A percentile compares a stretch with the other conserved stretches of the same genome.
Conservation (phyloP, 768 basidiomycete species). For the Serpula lacrymans region DNA sequence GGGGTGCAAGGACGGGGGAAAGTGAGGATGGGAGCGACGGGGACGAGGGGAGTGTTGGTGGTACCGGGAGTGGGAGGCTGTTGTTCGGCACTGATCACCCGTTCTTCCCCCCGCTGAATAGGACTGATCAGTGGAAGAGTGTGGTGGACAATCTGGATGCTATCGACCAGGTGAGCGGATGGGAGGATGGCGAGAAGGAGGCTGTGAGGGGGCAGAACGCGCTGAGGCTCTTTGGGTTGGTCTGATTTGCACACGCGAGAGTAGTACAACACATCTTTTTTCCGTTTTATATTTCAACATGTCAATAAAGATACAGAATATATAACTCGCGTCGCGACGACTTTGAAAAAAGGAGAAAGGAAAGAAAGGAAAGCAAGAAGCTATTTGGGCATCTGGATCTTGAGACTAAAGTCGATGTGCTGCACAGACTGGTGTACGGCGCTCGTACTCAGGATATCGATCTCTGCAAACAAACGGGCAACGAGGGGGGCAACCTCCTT, state of each 20-base stretch:
- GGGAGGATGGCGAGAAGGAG: constrained; percentile 55
- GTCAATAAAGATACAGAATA: no score
- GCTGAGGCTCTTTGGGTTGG: constrained; percentile 59
- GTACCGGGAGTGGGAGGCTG: constrained; percentile 55
- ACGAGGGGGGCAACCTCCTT: no score
- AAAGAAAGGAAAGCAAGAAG: no score
- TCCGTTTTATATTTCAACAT: neutral
- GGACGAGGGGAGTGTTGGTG: constrained; percentile 27
- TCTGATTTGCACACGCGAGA: constrained; percentile 1
- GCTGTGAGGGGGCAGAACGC: constrained; percentile 75
- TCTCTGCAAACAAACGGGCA: constrained; percentile 48
- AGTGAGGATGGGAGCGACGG: no score
- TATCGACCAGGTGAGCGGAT: constrained; percentile 56
- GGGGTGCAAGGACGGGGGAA: no score
- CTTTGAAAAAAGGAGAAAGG: no score
- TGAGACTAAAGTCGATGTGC: constrained; percentile 95
- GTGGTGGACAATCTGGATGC: constrained; percentile 85
- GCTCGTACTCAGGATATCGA: constrained; percentile 93
- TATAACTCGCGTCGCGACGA: no score
- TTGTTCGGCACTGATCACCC: constrained; percentile 89
- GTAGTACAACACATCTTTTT: constrained; percentile 14
- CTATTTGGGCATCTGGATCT: constrained; percentile 72
- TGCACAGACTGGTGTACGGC: constrained; percentile 88
- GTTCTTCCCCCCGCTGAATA: constrained; percentile 80
- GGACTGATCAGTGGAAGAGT: constrained; percentile 74